These are phyloP conservation scores for Solanum chacoense DNA, from an alignment of 305 asterid species.

Conservation along the genomic window DNA sequence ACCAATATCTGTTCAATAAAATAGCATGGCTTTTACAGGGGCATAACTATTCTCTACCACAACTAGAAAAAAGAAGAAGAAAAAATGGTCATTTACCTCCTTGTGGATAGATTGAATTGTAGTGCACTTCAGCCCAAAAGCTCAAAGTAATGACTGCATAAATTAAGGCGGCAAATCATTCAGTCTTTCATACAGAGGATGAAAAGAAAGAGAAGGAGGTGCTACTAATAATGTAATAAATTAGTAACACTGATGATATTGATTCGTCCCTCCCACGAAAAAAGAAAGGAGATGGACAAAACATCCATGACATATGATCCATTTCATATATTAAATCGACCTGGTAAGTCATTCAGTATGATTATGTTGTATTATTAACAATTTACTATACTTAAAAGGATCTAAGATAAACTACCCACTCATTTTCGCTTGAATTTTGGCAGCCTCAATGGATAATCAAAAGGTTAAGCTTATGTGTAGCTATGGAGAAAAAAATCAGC, in stretches of 20 bases:
- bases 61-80: neutral
- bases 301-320: neutral
- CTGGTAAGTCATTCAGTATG: neutral
- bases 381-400: neutral
- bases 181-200: neutral
- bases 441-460: neutral
- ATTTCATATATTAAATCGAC: neutral
- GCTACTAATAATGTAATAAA: neutral
- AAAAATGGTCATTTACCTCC: constrained; percentile 43
- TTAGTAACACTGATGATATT: neutral
- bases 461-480: constrained; percentile 64
- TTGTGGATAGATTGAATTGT: constrained; percentile 79
- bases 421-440: neutral
- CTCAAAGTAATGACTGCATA: constrained; percentile 82
- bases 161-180: neutral
- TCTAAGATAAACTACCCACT: neutral
- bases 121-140: constrained; percentile 97
- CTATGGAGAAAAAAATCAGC: constrained; percentile 60
- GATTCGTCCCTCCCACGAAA: neutral
- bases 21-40: neutral
- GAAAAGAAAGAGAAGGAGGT: neutral
- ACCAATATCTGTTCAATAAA: neutral
- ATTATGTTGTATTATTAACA: neutral
- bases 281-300: neutral
- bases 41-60: neutral